Percentiles rank a stretch among this genome's conserved stretches.
Conservation (phyloP, 331 rosid species). For the Dryas integrifolia region DNA sequence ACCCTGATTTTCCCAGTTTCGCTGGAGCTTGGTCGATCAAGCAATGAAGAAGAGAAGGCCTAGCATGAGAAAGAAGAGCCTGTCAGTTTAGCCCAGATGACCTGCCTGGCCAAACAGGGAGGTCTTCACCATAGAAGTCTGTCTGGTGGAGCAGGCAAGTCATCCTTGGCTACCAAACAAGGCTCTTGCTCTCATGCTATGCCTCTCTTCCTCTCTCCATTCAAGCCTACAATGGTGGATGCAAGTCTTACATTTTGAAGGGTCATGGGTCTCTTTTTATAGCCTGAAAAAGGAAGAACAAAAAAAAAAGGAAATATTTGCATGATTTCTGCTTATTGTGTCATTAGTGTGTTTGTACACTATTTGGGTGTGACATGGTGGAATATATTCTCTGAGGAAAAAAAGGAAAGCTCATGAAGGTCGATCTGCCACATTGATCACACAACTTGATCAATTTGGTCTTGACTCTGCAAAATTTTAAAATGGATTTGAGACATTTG, state of each 20-base stretch:
- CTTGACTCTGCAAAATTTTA: background rate
- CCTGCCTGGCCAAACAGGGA: conserved; percentile 13
- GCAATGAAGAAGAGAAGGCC: conserved; percentile 24
- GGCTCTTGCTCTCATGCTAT: conserved; percentile 22
- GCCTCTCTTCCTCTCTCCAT: conserved; percentile 11
- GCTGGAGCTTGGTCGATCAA: background rate
- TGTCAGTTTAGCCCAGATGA: conserved; percentile 26
- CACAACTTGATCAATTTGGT: background rate
- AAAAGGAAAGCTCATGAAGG: background rate
- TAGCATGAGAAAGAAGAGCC: conserved; percentile 31
- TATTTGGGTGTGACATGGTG: background rate
- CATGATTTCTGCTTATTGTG: background rate
- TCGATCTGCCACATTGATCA: background rate
- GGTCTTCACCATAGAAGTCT: background rate
- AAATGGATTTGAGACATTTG: no score
- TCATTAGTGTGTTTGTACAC: conserved; percentile 1
- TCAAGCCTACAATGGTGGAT: background rate
- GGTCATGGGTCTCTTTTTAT: background rate
- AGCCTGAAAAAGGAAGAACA: background rate
- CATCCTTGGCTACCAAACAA: conserved; percentile 34
- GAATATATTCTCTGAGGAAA: conserved; percentile 19
- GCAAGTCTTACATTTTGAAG: background rate
- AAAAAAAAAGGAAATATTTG: no score
- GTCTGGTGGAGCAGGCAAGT: conserved; percentile 29
- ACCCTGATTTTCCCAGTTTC: background rate